Evolutionary conservation across 768 basidiomycete species (phyloP), one percentile per base, ranked within the genome.

Genomic region (Gloeopeniophorella convolvens): DNA sequence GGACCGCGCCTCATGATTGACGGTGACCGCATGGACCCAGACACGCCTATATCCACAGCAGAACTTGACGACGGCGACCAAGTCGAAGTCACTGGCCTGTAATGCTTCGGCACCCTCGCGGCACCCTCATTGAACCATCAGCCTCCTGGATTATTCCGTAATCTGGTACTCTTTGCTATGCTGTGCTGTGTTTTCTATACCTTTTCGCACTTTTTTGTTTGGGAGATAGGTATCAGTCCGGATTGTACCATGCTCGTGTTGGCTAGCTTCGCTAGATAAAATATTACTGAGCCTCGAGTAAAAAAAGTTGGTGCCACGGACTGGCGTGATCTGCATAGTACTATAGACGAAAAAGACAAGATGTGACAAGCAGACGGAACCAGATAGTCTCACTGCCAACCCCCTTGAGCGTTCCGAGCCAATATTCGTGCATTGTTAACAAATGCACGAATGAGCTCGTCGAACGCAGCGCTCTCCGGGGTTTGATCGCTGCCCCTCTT

Each of bases 391-490:
- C 47, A 72, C 49, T 69, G 67, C 76, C 73, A 79, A 23, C 69
- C 69, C n/a, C 74, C 78, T 10, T 56, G 71, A 5, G 79, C 77
- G 66, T 95, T 96, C 59, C 89, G 79, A 45, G 84, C 83, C 40
- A 97, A 66, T 68, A 96, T 92, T 54, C 96, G 76, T 3, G 89
- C 82, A 57, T 96, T 94, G 62, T 97, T 96, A 42, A 99, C 82
- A 57, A 96, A 89, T 12, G 88, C 89, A 40, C 89, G 82, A 36
- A 99, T 82, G 51, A 96, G 79, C 63, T 96, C 89, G 63, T 97
- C 90, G 63, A 93, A 98, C 5, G 82, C 82, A 55, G 71, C 90
- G 59, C 69, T 69, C 64, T 85, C 84, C 24, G 76, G 66, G 51
- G 66, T 73, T 53, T 69, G 75, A 41, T 73, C 73, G 50, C 88